phyloP scores from a whole-genome alignment of 768 basidiomycete genomes.

The Termitomyces heimii region DNA sequence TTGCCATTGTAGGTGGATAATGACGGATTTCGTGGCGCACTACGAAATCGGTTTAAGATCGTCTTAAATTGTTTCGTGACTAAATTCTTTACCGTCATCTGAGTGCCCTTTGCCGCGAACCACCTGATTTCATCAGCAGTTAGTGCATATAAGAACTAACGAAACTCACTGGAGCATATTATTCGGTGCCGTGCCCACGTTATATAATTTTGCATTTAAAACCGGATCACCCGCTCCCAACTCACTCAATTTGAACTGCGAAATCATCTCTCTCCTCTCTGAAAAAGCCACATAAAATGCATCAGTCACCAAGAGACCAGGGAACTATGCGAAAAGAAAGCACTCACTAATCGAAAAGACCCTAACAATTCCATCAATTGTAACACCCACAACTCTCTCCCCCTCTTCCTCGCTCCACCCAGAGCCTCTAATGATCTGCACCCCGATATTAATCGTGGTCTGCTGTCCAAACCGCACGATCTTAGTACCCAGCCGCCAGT shows the following conservation, averaged over 20 bases:
- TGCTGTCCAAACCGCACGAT: conserved; percentile 90
- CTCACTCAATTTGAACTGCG: conserved; percentile 83
- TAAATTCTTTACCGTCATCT: conserved; percentile 19
- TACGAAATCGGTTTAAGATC: no score
- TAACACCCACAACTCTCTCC: conserved; percentile 84
- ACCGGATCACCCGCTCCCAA: conserved; percentile 64
- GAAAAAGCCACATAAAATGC: neutral
- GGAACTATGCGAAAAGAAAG: neutral
- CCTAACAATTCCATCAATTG: conserved; percentile 86
- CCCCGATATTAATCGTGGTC: conserved; percentile 87
- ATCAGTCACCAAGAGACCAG: neutral
- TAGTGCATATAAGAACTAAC: neutral
- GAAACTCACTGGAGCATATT: conserved; percentile 71
- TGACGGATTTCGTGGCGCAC: conserved; percentile 88
- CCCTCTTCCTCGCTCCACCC: conserved; percentile 41
- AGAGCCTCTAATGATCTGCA: conserved; percentile 66
- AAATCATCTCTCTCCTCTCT: conserved; percentile 81
- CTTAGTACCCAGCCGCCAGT: conserved; percentile 85
- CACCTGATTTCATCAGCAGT: conserved; percentile 36
- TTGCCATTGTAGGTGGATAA: conserved; percentile 83
- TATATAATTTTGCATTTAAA: conserved; percentile 60
- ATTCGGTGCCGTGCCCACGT: conserved; percentile 76
- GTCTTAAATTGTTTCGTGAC: neutral
- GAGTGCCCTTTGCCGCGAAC: conserved; percentile 81
- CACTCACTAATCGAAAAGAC: conserved; percentile 85